Evolutionary conservation across 148 eudicot species (phyloP), one percentile per base, ranked within the genome.

Genomic region (Spergularia bocconei): DNA sequence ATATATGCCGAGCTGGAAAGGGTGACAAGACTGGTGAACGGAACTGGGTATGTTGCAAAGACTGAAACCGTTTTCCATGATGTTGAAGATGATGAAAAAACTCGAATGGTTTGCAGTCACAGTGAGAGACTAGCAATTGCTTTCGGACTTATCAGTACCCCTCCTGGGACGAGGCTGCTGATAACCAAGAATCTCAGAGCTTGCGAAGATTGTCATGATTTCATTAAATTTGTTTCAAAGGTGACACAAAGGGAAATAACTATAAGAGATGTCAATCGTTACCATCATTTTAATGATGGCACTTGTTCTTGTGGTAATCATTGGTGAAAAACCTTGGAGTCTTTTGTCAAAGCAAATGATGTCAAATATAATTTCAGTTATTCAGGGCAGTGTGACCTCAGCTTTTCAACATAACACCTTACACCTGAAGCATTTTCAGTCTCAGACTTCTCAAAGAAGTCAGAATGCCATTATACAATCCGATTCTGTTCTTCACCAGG

Each of bases 121-220:
- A 89, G 92, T 65, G 92, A 89, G 76, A 83, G 90, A 77, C 82
- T 89, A 33, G 92, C 92, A 12, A 89, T 87, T 82, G 90, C 92
- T n/a, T 89, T 86, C 75, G 92, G 92, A 71, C 88, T 89, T 6
- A 80, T 87, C 51, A 87, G 85, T 75, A 75, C 88, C 75, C 50
- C 82, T 12, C 77, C 84, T 63, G 70, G 96, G 44, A 66, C 92
- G 74, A 77, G 86, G 86, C 85, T 91, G 84, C 82, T 88, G 75
- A 70, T 91, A 83, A 85, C 81, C 16, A 81, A 81, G 79, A 87
- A 81, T 72, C 89, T 88, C 48, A 72, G 88, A 55, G 85, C 84
- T 16, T 88, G 92, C 58, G 90, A 87, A 82, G 92, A 88, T 64
- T 88, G 92, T 63, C 92, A 88, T 76, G 87, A 82, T 19, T 87